Evolutionary conservation across 2,329 filamentous ascomycete species (phyloP).

Genomic region (Aspergillus cejpii): DNA sequence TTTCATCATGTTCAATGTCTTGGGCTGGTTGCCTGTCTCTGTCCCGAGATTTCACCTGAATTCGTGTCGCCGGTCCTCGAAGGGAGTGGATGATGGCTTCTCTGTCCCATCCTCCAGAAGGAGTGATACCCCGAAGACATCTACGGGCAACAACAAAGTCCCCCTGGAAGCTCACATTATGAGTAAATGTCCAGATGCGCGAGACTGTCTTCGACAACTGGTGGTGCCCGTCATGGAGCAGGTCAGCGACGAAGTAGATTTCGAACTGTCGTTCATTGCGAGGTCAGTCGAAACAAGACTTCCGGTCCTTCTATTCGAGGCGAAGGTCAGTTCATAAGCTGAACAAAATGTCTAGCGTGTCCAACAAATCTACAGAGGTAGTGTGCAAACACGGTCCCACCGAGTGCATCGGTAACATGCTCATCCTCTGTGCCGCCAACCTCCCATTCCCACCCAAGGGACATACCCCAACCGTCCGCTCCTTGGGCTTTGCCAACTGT

Average conservation of each 20-base stretch:
- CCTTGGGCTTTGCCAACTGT: conserved; percentile 90
- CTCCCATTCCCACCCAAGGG: conserved; percentile 44
- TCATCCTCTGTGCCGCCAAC: conserved; percentile 82
- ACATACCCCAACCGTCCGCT: conserved; percentile 60
- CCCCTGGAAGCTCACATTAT: conserved; percentile 93
- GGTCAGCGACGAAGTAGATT: conserved; percentile 77
- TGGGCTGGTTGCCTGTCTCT: conserved; percentile 8
- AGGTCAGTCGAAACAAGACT: conserved; percentile 40
- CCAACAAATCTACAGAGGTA: conserved; percentile 71
- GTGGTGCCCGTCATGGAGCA: conserved; percentile 81
- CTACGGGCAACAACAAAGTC: conserved; percentile 41
- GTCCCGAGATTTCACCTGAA: conserved; percentile 4
- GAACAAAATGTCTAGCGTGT: conserved; percentile 43
- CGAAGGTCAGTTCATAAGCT: not conserved
- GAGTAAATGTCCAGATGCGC: conserved; percentile 91
- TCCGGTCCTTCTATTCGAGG: not conserved
- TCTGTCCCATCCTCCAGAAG: not conserved
- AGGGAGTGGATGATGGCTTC: not conserved
- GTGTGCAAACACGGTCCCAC: conserved; percentile 80
- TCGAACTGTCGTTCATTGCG: conserved; percentile 85
- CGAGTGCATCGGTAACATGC: conserved; percentile 90
- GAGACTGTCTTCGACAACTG: conserved; percentile 71
- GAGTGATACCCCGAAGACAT: not conserved
- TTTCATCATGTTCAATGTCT: conserved; percentile 7
- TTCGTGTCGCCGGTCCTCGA: conserved; percentile 5